Base-by-base conservation (phyloP, 192 early-diverging fungal genomes). In the Backusella circina region DNA sequence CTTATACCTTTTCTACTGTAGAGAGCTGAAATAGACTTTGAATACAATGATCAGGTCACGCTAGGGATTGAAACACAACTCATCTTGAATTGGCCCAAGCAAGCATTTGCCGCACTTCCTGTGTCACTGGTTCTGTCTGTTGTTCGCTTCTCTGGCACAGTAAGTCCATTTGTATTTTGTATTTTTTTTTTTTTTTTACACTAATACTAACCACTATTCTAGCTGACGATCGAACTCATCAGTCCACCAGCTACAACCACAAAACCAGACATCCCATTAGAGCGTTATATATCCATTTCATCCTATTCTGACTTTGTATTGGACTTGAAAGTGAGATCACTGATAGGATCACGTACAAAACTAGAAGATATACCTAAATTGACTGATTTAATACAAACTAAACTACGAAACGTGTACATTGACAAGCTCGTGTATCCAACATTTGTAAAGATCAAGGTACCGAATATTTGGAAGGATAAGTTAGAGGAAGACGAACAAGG, bases 291-390 rank as follows among this genome's bases (percentile, higher is more conserved):
- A 54, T 82, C 85, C 8, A 83, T 88, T 44, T 89, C 88, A 3
- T 82, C 83, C 0, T 69, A 88, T 15, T 80, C 92, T 2, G 92
- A 93, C 70, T 95, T 93, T 57, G 82, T 88, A 51, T 86, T 98
- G 1, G 95, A 98, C 36, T 94, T 98, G 70, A 90, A 94, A 44
- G 92, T 97, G 1, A 90, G 92, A 54, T 96, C 96, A 0, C 82
- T 98, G 38, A 88, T 99, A 39, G 98, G 98, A 0, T 95, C 96
- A 79, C 90, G 95, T 75, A 96, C 98, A 31, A 99, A 99, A 80
- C 92, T 99, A 18, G 97, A 98, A 82, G 94, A 97, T 76, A 86
- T 98, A 67, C 97, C 97, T 12, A 98, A 97, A 83, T 85, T 99
- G 18, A 94, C 96, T 0, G 89, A 93, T 65, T 80, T 99, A 9